Evolutionary conservation across 495 filamentous ascomycete genomes (phyloP).

Genomic region (Amphirosellinia nigrospora): DNA sequence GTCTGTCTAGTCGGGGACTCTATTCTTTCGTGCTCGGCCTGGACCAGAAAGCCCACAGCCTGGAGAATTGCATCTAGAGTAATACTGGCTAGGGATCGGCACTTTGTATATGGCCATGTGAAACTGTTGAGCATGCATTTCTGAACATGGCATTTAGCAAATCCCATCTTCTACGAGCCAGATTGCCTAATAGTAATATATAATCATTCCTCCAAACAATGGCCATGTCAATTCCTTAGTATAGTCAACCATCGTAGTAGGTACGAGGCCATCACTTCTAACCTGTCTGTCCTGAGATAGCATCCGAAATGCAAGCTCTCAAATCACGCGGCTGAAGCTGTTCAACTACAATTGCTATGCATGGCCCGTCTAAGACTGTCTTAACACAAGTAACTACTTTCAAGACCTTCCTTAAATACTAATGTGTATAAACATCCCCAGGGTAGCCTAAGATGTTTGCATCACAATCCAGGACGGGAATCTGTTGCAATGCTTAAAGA

Average conservation of each 20-base stretch:
- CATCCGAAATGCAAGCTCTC: neutral
- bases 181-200: neutral
- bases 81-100: neutral
- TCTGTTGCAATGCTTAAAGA: neutral
- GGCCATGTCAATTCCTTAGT: neutral
- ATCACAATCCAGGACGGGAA: neutral
- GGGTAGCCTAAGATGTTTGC: neutral
- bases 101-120: neutral
- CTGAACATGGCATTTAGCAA: slow-evolving; percentile 5
- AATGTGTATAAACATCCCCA: neutral
- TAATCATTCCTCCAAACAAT: neutral
- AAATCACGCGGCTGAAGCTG: neutral
- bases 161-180: slow-evolving; percentile 4
- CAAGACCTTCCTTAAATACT: neutral
- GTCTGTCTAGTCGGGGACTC: neutral
- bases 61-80: slow-evolving; percentile 7
- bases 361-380: neutral
- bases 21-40: neutral
- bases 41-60: neutral
- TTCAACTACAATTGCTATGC: neutral
- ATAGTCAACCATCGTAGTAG: neutral
- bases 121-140: slow-evolving; percentile 9
- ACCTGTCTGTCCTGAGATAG: neutral
- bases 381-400: neutral
- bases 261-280: neutral